Evolutionary conservation across 306 rosid genomes (phyloP), one percentile per base, ranked within the genome.

Genomic region (Gillenia trifoliata): DNA sequence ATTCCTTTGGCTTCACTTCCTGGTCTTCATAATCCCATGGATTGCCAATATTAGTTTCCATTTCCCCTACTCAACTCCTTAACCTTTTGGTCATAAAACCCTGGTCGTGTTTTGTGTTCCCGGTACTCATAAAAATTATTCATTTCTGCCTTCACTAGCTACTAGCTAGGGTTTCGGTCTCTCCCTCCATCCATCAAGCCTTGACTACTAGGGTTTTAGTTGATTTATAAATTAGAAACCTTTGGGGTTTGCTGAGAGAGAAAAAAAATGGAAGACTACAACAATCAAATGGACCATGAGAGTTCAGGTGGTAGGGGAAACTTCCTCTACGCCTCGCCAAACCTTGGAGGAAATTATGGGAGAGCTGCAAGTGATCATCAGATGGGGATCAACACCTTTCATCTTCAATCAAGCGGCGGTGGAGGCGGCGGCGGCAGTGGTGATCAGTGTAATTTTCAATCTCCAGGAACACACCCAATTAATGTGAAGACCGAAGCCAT

Each of bases 261-360:
- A 65, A 88, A 28, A 10, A 62, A 68, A 68, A 91, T 86, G 97
- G 97, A 93, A 78, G 91, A 79, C 65, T 88, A 91, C 66, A 55
- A 89, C 67, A 84, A 81, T 75, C 89, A 88, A 38, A 77, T 88
- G 74, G 82, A 83, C 40, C 67, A 72, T n/a, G 92, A 85, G 71
- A 92, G 59, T 77, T 45, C 84, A 49, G 81, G 72, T 76, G 77
- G 72, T 83, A 80, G 93, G 85, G 91, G 89, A 56, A 94, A 87
- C 85, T 94, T 91, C 88, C 77, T 91, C 87, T 88, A 89, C 78
- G 79, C 89, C 0, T 82, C 89, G 3, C 71, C 80, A 25, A 78
- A 64, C 66, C 80, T 82, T 20, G 83, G 83, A 28, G 72, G 76
- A 25, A 85, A 75, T 31, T 89, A 76, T 28, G 89, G 89, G 12